Base-by-base conservation (phyloP, 768 basidiomycete genomes). In the Dentipellis sp. region DNA sequence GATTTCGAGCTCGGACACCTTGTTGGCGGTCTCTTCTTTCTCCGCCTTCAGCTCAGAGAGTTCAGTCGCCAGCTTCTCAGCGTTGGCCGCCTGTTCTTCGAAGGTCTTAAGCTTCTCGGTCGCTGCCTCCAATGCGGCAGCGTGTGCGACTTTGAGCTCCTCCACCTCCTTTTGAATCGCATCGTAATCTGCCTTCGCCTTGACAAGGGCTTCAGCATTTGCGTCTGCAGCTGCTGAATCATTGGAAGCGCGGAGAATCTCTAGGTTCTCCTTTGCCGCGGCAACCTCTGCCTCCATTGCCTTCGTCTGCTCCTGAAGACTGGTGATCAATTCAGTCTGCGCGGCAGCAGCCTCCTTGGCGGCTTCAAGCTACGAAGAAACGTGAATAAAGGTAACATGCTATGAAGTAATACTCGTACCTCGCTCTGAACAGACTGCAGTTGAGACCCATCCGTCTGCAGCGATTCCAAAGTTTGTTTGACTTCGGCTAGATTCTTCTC, bases 1-100 rank as follows among this genome's bases (percentile, higher is more conserved):
- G 51, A 93, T 72, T 71, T 93, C 91, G 22, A 91, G 74, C 63
- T 93, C 90, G 0, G 87, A 88, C 4, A 91, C 72, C 68, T 83
- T 89, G 64, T 71, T 74, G 9, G 83, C 78, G 42, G 72, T 82
- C 56, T 90, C 88, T 63, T 86, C 87, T 63, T 81, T 84, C 68
- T 88, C 85, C 11, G 66, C 66, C 66, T 79, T 82, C 58, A 90
- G 72, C 35, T 69, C 71, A 4, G 66, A 68, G 11, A 89, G 58
- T 63, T 85, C 79, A 2, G 72, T 61, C 52, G 75, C 70, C 19
- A 88, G 74, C 7, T 66, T 63, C 21, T 75, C 73, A 1, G 66
- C 68, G 49, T 72, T 72, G 4, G 75, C 69, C 11, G 71, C 72
- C 57, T 78, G 78, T 29, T 69, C 65, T 59, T 82, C 78, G 12